These are phyloP conservation scores for Pseudocercospora musae DNA, from an alignment of 2,329 filamentous ascomycete genomes.

Conservation along the genomic window DNA sequence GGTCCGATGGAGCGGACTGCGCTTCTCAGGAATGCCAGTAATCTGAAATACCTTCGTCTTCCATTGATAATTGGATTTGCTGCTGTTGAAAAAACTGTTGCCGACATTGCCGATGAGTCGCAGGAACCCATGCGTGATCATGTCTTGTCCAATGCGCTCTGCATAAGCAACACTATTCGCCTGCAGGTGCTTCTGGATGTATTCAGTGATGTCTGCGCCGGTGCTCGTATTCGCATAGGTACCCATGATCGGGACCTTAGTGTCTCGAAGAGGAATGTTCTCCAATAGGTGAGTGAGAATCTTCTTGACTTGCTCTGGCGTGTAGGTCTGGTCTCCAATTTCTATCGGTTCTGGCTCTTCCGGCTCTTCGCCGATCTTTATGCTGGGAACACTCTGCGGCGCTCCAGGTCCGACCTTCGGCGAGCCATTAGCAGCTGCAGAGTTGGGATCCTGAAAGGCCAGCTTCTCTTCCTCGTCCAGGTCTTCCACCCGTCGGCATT, in stretches of 20 bases:
- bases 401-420: slow-evolving; percentile 40
- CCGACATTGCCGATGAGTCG: slow-evolving; percentile 91
- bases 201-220: slow-evolving; percentile 92
- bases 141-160: slow-evolving; percentile 90
- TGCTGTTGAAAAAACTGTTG: slow-evolving; percentile 94
- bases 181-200: slow-evolving; percentile 83
- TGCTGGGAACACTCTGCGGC: slow-evolving; percentile 67
- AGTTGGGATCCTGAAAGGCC: slow-evolving; percentile 82
- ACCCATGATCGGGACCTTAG: slow-evolving; percentile 92
- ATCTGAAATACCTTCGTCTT: slow-evolving; percentile 85
- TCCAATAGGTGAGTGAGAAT: slow-evolving; percentile 82
- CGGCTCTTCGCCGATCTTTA: slow-evolving; percentile 71
- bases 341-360: slow-evolving; percentile 82
- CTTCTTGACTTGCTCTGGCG: slow-evolving; percentile 84
- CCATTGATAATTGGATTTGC: slow-evolving; percentile 97
- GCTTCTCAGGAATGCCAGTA: slow-evolving; percentile 85
- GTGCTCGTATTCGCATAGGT: slow-evolving; percentile 91
- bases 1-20: slow-evolving; percentile 63
- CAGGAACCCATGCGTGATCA: slow-evolving; percentile 80
- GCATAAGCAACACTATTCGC: slow-evolving; percentile 83
- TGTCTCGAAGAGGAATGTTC: slow-evolving; percentile 81
- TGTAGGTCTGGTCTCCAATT: slow-evolving; percentile 84
- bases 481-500: slow-evolving; percentile 92
- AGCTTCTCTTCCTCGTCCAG: slow-evolving; percentile 98
- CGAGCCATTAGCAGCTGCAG: slow-evolving; percentile 45